Base-by-base conservation (phyloP, 352 stramenopile species). In the Pilasporangium apinafurcum region DNA sequence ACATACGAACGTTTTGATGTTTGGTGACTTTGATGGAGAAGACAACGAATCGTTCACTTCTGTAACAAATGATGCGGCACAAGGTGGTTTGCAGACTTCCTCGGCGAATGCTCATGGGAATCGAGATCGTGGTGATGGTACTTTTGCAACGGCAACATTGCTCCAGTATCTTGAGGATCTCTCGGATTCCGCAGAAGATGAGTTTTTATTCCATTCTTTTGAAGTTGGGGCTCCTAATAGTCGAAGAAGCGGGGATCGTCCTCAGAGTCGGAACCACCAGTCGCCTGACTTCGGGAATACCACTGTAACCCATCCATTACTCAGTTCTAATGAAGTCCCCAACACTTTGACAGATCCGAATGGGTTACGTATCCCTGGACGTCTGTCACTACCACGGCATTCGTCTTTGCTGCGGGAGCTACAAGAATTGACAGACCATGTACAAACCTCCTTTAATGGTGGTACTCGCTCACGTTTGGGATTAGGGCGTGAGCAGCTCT, bases 381-480 rank as follows among this genome's bases (percentile, higher is more conserved):
- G 74, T 7, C 31, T 80, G 27, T 61, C 71, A 0, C 38, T 91
- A 4, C 68, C 79, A 27, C 71, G 76, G 8, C 76, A 86, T 43
- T 83, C 78, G 1, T 83, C 78, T 5, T 60, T 91, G 18, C 62
- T 91, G 40, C 73, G 73, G 13, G 79, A 91, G 41, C 53, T 91
- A 7, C 72, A 88, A 49, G 79, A 86, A 32, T 37, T 88, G 31
- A 83, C 77, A 0, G 72, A 86, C 8, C 79, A 91, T 40, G 79
- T 87, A 22, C 79, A 91, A 42, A 86, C 53, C 40, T 39, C 70
- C 14, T 51, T 57, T 37, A 53, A 46, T 6, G 48, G 48, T 7
- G 50, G 60, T 17, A 43, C 39, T 0, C 39, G 57, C 1, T 20
- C 42, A 12, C 49, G 68, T 7, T 43, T 62, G 14, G 51, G 52